Percentiles rank a stretch among this genome's conserved stretches.
Evolutionary conservation across 257 asterid species (phyloP).

Genomic region (Nicotiana obtusifolia): DNA sequence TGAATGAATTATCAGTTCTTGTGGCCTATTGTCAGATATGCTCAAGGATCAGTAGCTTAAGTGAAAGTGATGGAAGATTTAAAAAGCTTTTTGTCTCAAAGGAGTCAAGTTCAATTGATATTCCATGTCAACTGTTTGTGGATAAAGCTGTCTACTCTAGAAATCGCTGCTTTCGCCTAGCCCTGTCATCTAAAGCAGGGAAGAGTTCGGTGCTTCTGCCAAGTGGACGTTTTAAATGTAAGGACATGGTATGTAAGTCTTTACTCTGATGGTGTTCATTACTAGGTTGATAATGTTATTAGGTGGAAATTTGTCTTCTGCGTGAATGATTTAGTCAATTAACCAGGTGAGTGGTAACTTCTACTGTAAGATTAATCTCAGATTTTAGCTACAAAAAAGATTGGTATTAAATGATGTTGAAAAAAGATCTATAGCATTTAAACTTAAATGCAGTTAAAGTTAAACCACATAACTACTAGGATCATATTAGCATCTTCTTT

Average conservation of each 20-base stretch:
- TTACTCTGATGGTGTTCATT: slow-evolving; percentile 3
- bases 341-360: not conserved
- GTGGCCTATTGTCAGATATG: slow-evolving; percentile 51
- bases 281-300: not conserved
- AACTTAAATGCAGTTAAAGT: not conserved
- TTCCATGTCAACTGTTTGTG: slow-evolving; percentile 52
- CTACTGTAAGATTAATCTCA: not conserved
- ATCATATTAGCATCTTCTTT: not conserved
- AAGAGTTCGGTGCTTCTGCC: slow-evolving; percentile 74
- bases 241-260: slow-evolving; percentile 60
- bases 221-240: slow-evolving; percentile 86
- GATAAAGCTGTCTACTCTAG: slow-evolving; percentile 94
- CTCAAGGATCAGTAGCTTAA: slow-evolving; percentile 56
- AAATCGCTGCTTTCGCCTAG: slow-evolving; percentile 93
- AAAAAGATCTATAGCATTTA: not conserved
- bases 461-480: not conserved
- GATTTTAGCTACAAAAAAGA: not conserved
- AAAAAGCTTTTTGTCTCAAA: slow-evolving; percentile 59
- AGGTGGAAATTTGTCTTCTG: not conserved
- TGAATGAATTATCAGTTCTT: slow-evolving; percentile 4
- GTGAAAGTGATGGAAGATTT: slow-evolving; percentile 50
- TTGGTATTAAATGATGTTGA: not conserved
- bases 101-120: slow-evolving; percentile 49
- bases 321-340: not conserved
- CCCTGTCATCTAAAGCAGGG: slow-evolving; percentile 92